Conservation (phyloP, 2,329 filamentous ascomycete species). For the Colletotrichum musae region DNA sequence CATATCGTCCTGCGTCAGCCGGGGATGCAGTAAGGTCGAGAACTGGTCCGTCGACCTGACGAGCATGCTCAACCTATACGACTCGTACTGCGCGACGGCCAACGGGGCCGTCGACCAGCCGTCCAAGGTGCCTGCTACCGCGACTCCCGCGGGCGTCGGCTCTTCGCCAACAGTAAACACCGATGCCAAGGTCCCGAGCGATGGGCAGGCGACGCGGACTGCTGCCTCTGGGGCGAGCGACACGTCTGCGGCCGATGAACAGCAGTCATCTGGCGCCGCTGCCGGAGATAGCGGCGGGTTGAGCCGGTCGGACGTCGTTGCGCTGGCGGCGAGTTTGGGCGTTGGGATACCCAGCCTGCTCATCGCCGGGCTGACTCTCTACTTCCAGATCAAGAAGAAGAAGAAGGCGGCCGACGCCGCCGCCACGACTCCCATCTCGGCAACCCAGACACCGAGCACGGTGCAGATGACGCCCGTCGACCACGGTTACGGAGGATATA, state of each 20-base stretch:
- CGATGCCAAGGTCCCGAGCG: neutral
- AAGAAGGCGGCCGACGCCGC: constrained; percentile 31
- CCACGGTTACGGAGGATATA: neutral
- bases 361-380: constrained; percentile 46
- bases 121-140: constrained; percentile 21
- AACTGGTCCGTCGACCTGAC: constrained; percentile 43
- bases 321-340: constrained; percentile 46
- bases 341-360: constrained; percentile 52
- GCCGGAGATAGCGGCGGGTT: constrained; percentile 39
- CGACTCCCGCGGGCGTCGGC: neutral
- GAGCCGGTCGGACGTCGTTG: constrained; percentile 46
- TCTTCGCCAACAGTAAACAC: neutral
- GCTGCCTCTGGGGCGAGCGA: neutral
- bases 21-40: constrained; percentile 43
- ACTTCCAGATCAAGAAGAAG: constrained; percentile 42
- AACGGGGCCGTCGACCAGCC: constrained; percentile 39
- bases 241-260: constrained; percentile 1
- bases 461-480: neutral
- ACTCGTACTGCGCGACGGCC: constrained; percentile 45
- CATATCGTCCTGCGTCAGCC: constrained; percentile 44
- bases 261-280: neutral
- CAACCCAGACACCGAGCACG: neutral
- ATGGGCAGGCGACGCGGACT: neutral
- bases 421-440: neutral
- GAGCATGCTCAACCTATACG: constrained; percentile 44